Conservation (phyloP, 139 green algal genomes). For the Haematococcus lacustris region DNA sequence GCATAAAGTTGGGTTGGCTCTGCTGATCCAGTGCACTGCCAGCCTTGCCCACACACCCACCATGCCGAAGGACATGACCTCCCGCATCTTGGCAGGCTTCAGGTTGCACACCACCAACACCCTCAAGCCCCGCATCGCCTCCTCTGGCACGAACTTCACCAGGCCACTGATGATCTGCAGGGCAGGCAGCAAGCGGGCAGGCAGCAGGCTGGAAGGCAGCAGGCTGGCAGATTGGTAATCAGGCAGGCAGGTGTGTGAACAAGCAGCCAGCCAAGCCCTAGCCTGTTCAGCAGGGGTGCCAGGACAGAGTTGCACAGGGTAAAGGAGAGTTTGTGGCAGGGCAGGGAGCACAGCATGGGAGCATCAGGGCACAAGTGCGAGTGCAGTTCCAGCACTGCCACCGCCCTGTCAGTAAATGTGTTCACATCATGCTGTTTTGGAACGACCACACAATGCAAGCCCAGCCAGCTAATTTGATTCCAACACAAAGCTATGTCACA, state of each 20-base stretch:
- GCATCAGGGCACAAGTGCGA: background rate
- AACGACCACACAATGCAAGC: background rate
- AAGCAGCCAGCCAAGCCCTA: too few species aligned
- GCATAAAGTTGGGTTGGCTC: background rate
- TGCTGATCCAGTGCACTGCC: background rate
- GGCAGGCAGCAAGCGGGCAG: background rate
- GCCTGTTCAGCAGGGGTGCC: background rate
- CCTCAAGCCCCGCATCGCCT: conserved; percentile 67
- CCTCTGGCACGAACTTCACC: conserved; percentile 85
- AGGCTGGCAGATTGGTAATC: background rate
- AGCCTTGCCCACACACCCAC: conserved; percentile 35
- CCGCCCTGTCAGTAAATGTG: background rate
- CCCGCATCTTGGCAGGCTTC: conserved; percentile 94
- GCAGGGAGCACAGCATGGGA: background rate
- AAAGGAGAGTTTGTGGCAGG: background rate
- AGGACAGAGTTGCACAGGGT: background rate
- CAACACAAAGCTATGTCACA: conserved; percentile 4
- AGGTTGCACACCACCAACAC: conserved; percentile 92
- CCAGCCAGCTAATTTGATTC: background rate
- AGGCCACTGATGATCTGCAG: conserved; percentile 78
- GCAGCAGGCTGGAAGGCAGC: background rate
- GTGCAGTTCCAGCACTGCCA: background rate
- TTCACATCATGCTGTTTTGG: background rate
- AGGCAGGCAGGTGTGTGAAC: too few species aligned
- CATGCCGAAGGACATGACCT: conserved; percentile 81